These are phyloP conservation scores for Phialophora chinensis DNA, from an alignment of 2,329 filamentous ascomycete species.

Conservation along the genomic window DNA sequence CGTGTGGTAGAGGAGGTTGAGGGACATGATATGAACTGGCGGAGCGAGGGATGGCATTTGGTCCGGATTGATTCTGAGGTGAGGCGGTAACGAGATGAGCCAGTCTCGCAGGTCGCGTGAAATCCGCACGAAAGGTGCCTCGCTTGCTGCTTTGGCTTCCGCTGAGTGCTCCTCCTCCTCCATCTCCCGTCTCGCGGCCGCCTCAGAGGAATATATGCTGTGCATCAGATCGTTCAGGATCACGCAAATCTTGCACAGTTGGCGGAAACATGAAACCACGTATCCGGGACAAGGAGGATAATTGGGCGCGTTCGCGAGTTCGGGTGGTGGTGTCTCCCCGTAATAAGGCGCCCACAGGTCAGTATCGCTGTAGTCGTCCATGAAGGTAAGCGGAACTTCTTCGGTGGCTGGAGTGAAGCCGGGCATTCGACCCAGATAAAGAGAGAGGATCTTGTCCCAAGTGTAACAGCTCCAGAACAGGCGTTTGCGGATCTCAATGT, in stretches of 20 bases:
- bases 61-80: slow-evolving; percentile 50
- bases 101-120: slow-evolving; percentile 53
- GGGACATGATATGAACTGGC: slow-evolving; percentile 54
- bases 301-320: slow-evolving; percentile 28
- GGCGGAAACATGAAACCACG: slow-evolving; percentile 42
- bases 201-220: slow-evolving; percentile 53
- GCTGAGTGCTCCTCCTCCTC: slow-evolving; percentile 31
- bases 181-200: slow-evolving; percentile 47
- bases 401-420: slow-evolving; percentile 37
- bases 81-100: slow-evolving; percentile 50
- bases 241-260: slow-evolving; percentile 50
- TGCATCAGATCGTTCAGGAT: slow-evolving; percentile 56
- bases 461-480: slow-evolving; percentile 44
- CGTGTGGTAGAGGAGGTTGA: slow-evolving; percentile 58
- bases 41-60: slow-evolving; percentile 44
- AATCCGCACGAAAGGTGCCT: slow-evolving; percentile 43
- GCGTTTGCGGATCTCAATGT: slow-evolving; percentile 43
- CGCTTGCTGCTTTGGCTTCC: slow-evolving; percentile 29
- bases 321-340: slow-evolving; percentile 35
- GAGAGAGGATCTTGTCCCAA: slow-evolving; percentile 44
- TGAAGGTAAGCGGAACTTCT: slow-evolving; percentile 38
- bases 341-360: slow-evolving; percentile 43
- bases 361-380: slow-evolving; percentile 42
- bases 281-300: slow-evolving; percentile 41
- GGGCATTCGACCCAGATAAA: slow-evolving; percentile 43